These are phyloP conservation scores for Crithidia thermophila DNA, from an alignment of 208 protist genomes.

Conservation along the genomic window DNA sequence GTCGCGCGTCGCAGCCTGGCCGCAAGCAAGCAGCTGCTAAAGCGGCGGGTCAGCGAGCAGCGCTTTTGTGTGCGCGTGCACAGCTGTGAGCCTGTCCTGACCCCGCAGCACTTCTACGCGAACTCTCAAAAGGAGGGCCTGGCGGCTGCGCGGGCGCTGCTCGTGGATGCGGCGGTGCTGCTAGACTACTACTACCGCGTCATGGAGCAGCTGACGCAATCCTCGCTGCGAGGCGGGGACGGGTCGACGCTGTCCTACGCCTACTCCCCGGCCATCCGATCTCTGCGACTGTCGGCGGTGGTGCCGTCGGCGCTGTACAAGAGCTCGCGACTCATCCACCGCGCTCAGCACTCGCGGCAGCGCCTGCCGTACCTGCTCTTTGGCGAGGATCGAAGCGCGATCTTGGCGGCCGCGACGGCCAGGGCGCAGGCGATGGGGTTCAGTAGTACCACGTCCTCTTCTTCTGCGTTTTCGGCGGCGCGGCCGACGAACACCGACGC, in stretches of 20 bases:
- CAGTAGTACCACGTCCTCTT: background rate
- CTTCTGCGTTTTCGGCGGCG: background rate
- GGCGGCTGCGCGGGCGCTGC: conserved; percentile 10
- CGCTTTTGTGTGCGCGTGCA: conserved; percentile 12
- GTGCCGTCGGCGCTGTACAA: conserved; percentile 3
- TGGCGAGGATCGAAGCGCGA: background rate
- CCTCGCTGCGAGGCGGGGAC: background rate
- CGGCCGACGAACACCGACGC: background rate
- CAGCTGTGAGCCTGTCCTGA: conserved; percentile 3
- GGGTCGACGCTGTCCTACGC: background rate
- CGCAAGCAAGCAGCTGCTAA: background rate
- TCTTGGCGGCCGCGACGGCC: conserved; percentile 11
- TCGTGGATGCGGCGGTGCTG: conserved; percentile 19
- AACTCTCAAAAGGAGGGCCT: conserved; percentile 14
- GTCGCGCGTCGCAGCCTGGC: conserved; percentile 8
- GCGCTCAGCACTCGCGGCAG: conserved; percentile 6
- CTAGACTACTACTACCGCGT: conserved; percentile 14
- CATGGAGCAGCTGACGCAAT: background rate
- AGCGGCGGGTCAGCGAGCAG: background rate
- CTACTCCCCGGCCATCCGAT: background rate
- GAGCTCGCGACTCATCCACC: background rate
- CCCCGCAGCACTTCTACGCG: conserved; percentile 12
- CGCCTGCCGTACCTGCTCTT: conserved; percentile 22
- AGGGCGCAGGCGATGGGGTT: background rate
- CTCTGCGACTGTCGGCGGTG: background rate